These are phyloP conservation scores for Nitzschia sp. DNA, from an alignment of 108 stramenopile species.

Conservation along the genomic window DNA sequence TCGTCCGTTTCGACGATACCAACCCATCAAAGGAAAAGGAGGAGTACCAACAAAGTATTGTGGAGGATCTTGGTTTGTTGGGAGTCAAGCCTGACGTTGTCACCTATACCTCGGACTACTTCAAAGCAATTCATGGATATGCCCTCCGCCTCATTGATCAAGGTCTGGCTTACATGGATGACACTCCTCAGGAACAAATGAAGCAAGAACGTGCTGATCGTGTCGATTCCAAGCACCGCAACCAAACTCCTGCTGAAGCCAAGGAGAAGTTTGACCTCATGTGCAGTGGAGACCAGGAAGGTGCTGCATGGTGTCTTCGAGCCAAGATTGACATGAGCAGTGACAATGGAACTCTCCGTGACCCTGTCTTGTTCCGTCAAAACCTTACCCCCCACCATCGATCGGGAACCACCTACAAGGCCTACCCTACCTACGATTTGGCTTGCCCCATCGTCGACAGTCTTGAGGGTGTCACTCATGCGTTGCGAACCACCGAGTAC, in stretches of 20 bases:
- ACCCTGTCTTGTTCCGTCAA: constrained; percentile 97
- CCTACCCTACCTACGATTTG: constrained; percentile 99
- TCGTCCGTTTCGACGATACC: constrained; percentile 98
- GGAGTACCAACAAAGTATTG: constrained; percentile 91
- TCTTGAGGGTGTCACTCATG: constrained; percentile 98
- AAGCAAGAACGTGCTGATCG: constrained; percentile 78
- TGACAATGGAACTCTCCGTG: constrained; percentile 96
- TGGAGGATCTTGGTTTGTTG: constrained; percentile 77
- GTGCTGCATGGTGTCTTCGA: constrained; percentile 91
- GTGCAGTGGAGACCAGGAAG: constrained; percentile 79
- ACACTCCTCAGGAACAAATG: constrained; percentile 96
- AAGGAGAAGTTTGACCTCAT: constrained; percentile 83
- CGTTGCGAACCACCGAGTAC: constrained; percentile 98
- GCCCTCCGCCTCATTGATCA: constrained; percentile 86
- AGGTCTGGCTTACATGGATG: constrained; percentile 98
- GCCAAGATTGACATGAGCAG: constrained; percentile 96
- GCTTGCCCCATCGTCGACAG: constrained; percentile 99
- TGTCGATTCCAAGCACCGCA: constrained; percentile 77
- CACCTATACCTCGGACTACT: constrained; percentile 95
- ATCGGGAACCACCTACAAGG: constrained; percentile 94
- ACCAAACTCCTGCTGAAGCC: constrained; percentile 72
- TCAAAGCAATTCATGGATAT: constrained; percentile 80
- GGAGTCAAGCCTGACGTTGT: constrained; percentile 88
- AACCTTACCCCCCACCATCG: constrained; percentile 94
- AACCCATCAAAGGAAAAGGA: constrained; percentile 99